Evolutionary conservation across 495 filamentous ascomycete species (phyloP).

Genomic region (Xanthoparmelia taractica): DNA sequence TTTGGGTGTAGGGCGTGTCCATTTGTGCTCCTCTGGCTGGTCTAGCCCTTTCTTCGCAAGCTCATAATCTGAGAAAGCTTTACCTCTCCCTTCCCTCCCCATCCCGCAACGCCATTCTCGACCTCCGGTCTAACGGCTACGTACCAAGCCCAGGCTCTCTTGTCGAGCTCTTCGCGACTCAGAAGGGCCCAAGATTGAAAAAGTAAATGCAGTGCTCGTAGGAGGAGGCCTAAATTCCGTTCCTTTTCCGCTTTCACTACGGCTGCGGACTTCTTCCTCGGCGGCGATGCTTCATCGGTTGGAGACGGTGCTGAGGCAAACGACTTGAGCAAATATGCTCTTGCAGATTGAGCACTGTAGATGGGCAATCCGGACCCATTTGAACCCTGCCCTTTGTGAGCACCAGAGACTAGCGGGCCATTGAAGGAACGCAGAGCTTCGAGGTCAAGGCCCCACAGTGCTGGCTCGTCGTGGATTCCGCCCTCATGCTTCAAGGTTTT

Average conservation of each 20-base stretch:
- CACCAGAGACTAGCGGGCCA: constrained; percentile 16
- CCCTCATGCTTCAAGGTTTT: constrained; percentile 30
- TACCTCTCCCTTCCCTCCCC: constrained; percentile 71
- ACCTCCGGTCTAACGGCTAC: constrained; percentile 64
- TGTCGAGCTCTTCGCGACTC: constrained; percentile 55
- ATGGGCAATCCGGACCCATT: constrained; percentile 47
- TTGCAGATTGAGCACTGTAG: constrained; percentile 54
- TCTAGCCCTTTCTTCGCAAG: constrained; percentile 42
- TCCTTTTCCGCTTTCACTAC: constrained; percentile 50
- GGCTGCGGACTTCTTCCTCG: constrained; percentile 28
- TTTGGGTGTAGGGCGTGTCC: neutral
- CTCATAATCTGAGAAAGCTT: constrained; percentile 58
- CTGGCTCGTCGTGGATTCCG: constrained; percentile 39
- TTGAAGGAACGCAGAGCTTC: constrained; percentile 49
- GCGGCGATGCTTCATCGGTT: neutral
- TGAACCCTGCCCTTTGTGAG: constrained; percentile 11
- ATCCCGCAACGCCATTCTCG: constrained; percentile 60
- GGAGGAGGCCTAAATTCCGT: constrained; percentile 55
- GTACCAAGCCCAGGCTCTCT: constrained; percentile 75
- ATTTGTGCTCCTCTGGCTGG: neutral
- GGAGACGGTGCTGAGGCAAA: constrained; percentile 25
- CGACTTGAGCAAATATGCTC: constrained; percentile 37
- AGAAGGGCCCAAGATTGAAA: constrained; percentile 63
- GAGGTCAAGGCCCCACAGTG: constrained; percentile 73
- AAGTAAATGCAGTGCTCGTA: constrained; percentile 59